Base-by-base conservation (phyloP, 2,329 filamentous ascomycete species). In the Botrytis pseudocinerea region DNA sequence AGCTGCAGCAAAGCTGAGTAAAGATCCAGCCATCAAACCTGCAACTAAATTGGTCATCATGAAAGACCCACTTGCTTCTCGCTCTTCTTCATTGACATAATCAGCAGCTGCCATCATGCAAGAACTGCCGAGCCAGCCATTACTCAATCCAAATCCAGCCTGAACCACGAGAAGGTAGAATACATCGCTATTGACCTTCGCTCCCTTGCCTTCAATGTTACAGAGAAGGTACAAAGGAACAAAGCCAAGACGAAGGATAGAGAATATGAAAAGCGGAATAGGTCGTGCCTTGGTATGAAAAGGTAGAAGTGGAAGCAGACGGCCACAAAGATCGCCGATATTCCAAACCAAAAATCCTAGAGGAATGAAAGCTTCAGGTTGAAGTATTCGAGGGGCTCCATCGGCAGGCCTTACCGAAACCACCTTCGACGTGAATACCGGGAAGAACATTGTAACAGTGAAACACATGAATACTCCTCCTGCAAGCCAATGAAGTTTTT, bases 331-430 rank as follows among this genome's bases (percentile, higher is more conserved):
- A 80, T 98, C 96, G 61, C 96, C 96, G 2, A 91, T 81, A 80
- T 98, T 99, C 96, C 96, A 99, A 80, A 96, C 89, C 74, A 98
- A 89, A 82, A 98, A 97, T 5, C 89, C 94, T 0, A 98, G 86
- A 0, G 96, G 95, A 73, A 98, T 95, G 81, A 98, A 99, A 25
- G 91, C 90, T 0, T 90, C 86, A 0, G 93, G 89, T 70, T 90
- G 88, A 76, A 97, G 88, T 25, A 97, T 83, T 25, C 86, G 83
- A 20, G 87, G 84, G 20, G 87, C 85, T 12, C 80, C 75, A 44
- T 81, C 77, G n/a, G 78, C 73, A 9, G 75, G 82, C 75, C 77
- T 80, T 74, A 87, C 83, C 3, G 86, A 89, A 35, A 85, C 76
- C 70, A 92, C 91, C 82, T 91, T 89, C 73, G 87, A 84, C 0